Evolutionary conservation across 2,329 filamentous ascomycete genomes (phyloP).

Genomic region (Verticillium nubilum): DNA sequence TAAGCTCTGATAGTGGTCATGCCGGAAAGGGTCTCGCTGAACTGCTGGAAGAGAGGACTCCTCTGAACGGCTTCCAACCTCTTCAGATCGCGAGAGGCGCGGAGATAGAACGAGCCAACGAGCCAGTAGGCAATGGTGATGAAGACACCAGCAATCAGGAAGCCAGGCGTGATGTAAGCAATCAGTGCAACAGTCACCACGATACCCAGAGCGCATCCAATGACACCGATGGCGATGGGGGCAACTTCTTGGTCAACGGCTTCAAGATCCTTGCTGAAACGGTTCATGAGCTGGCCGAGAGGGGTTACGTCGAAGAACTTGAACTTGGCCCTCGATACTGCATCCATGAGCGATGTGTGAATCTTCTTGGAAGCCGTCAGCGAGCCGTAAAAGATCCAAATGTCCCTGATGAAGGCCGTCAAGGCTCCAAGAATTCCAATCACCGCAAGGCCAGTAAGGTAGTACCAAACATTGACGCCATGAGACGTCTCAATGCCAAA

Average conservation of each 20-base stretch:
- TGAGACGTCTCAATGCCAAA: conserved; percentile 19
- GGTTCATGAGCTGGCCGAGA: conserved; percentile 93
- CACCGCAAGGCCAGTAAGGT: conserved; percentile 74
- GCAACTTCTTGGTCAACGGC: conserved; percentile 94
- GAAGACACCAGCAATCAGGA: conserved; percentile 80
- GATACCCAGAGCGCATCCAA: conserved; percentile 60
- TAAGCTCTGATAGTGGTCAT: conserved; percentile 97
- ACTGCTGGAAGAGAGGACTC: conserved; percentile 95
- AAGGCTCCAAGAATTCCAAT: conserved; percentile 73
- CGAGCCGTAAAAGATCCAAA: conserved; percentile 89
- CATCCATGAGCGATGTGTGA: conserved; percentile 70
- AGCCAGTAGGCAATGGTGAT: conserved; percentile 79
- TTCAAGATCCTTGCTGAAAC: conserved; percentile 97
- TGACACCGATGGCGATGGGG: conserved; percentile 75
- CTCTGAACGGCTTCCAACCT: conserved; percentile 89
- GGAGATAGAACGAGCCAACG: conserved; percentile 83
- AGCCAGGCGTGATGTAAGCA: conserved; percentile 80
- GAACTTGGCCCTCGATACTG: conserved; percentile 85
- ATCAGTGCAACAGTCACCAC: conserved; percentile 85
- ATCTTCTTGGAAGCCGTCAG: conserved; percentile 81
- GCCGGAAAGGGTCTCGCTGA: conserved; percentile 89
- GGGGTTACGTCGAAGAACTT: conserved; percentile 97
- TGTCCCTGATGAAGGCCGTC: conserved; percentile 77
- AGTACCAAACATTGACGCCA: conserved; percentile 78
- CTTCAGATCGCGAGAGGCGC: conserved; percentile 91